Percentiles rank a stretch among this genome's conserved stretches.
These are phyloP conservation scores for Strobilomyces confusus DNA, from an alignment of 768 basidiomycete species.

Conservation along the genomic window DNA sequence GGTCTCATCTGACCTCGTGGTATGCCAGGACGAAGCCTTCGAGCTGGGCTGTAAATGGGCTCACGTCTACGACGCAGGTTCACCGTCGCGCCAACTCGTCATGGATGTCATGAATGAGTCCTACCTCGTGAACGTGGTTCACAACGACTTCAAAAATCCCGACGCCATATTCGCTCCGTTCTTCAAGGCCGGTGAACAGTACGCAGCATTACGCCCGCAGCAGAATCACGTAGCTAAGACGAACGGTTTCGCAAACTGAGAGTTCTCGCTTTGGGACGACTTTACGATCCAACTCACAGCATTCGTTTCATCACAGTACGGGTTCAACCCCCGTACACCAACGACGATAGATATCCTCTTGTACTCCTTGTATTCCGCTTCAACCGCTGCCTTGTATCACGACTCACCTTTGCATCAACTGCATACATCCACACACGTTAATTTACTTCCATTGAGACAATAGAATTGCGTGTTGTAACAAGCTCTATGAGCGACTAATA, in stretches of 20 bases:
- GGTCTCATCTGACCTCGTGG: not conserved
- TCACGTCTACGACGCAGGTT: constrained; percentile 73
- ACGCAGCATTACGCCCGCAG: constrained; percentile 37
- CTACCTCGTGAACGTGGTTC: constrained; percentile 92
- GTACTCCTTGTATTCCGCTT: constrained; percentile 14
- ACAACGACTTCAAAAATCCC: constrained; percentile 88
- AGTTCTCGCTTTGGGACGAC: not conserved
- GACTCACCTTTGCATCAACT: constrained; percentile 51
- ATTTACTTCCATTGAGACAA: constrained; percentile 16
- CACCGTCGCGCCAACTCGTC: constrained; percentile 72
- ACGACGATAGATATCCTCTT: constrained; percentile 22
- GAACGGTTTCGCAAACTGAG: constrained; percentile 37
- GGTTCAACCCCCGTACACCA: constrained; percentile 85
- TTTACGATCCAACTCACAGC: constrained; percentile 30
- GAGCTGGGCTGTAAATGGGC: constrained; percentile 93
- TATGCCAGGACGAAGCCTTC: constrained; percentile 80
- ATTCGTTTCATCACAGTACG: constrained; percentile 42
- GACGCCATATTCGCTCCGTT: constrained; percentile 87
- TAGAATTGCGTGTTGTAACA: constrained; percentile 20
- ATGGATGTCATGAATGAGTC: constrained; percentile 73
- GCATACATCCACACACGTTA: constrained; percentile 35
- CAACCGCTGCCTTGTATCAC: constrained; percentile 28
- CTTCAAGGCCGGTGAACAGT: constrained; percentile 68
- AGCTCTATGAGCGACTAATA: constrained; percentile 24
- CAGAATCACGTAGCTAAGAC: constrained; percentile 26